Percentiles rank a stretch among this genome's conserved stretches.
Conservation (phyloP, 805 yeast species). For the Suhomyces kilbournensis region DNA sequence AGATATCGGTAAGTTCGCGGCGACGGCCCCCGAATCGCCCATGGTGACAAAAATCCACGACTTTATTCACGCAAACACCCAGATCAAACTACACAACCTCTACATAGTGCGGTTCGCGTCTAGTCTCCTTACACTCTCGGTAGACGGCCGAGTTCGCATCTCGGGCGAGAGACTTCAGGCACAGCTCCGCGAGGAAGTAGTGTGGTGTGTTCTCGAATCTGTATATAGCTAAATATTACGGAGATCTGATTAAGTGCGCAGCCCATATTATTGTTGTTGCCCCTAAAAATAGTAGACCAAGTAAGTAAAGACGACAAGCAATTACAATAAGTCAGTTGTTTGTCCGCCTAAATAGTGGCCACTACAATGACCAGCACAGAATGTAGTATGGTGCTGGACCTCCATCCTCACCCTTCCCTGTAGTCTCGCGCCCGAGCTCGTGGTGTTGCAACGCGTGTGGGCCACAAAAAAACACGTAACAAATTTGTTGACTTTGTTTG, state of each 20-base stretch:
- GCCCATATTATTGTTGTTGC: not conserved
- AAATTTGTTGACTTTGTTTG: not conserved
- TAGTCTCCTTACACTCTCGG: conserved; percentile 15
- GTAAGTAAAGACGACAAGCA: not conserved
- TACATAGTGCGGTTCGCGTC: conserved; percentile 17
- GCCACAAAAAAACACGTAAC: conserved; percentile 1
- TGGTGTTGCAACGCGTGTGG: conserved; percentile 1
- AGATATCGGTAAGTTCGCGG: conserved; percentile 13
- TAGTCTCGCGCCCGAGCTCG: not conserved
- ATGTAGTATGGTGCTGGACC: too few relatives aligned
- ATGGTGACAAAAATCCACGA: conserved; percentile 15
- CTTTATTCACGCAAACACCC: conserved; percentile 19
- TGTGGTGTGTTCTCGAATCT: conserved; percentile 12
- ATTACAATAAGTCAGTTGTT: not conserved
- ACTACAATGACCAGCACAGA: not conserved
- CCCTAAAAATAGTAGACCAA: not conserved
- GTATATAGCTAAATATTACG: not conserved
- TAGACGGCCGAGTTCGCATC: conserved; percentile 23
- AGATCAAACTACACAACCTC: conserved; percentile 20
- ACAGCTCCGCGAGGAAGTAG: conserved; percentile 6
- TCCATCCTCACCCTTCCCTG: not conserved
- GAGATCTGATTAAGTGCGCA: not conserved
- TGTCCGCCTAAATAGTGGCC: not conserved
- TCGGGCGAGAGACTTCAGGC: conserved; percentile 6
- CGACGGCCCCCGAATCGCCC: not conserved